Base-by-base conservation (phyloP, 768 basidiomycete species). In the Podaxis sp. region DNA sequence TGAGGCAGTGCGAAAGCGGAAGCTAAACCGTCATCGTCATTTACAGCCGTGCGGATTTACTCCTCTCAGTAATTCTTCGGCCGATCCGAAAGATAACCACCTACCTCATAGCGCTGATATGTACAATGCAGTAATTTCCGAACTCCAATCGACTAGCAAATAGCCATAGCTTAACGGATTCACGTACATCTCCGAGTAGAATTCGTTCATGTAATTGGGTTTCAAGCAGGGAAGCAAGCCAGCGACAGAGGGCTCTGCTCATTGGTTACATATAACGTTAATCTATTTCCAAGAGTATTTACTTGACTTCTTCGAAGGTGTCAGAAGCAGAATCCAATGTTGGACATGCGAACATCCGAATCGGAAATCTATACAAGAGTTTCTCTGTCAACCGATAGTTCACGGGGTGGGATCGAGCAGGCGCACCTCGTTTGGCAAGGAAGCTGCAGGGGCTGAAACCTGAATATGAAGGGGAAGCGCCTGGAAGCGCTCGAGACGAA, bases 331-430 rank as follows among this genome's bases (percentile, higher is more conserved):
- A 33, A 20, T n/a, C 40, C 26, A 33, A 36, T 13, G 48, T 26
- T 38, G 33, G 60, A 55, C 60, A 61, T 60, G 40, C 53, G 60
- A 61, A 61, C 12, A 48, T 61, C 60, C 60, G 60, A 61, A 61
- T 61, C 60, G 60, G 60, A 61, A 54, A 37, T 55, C 12, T 55
- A 22, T 46, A 48, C 22, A 20, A 54, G 20, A 40, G 12, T n/a
- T 7, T 28, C 13, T 55, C 52, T 55, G 30, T 44, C 52, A 61
- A 17, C 41, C n/a, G 24, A 52, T 30, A 12, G 13, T 22, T 24
- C 8, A 15, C 40, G 40, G 17, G 20, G 33, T 37, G 38, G 52
- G 57, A 26, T 57, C 56, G 36, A 26, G 10, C 30, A 38, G 59
- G 20, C 48, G 30, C 24, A 49, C 20, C 20, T 24, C 10, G 17